phyloP scores from a whole-genome alignment of 495 filamentous ascomycete genomes.

The Penicillium diatomitis region DNA sequence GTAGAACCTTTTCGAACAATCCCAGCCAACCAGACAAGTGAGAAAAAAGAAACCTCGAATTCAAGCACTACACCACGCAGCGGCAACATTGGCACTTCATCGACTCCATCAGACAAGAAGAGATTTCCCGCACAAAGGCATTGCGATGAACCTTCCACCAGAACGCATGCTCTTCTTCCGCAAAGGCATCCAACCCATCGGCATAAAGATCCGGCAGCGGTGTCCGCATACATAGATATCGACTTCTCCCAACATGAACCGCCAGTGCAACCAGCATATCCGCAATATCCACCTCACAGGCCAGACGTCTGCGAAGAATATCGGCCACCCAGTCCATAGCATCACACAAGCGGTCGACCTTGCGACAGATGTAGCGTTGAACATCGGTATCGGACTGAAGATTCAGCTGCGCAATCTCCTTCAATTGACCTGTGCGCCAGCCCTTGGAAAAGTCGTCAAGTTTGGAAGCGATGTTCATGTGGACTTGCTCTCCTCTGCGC shows the following conservation, averaged over 20 bases:
- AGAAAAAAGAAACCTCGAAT: too few relatives aligned
- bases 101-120: background rate
- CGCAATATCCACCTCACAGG: background rate
- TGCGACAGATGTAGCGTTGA: background rate
- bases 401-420: background rate
- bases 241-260: background rate
- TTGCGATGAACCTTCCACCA: background rate
- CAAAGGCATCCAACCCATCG: background rate
- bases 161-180: background rate
- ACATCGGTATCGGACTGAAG: background rate
- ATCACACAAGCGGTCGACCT: background rate
- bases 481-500: background rate
- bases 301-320: background rate
- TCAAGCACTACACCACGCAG: background rate
- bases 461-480: background rate
- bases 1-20: too few relatives aligned
- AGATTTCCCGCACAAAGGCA: background rate
- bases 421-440: background rate
- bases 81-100: background rate
- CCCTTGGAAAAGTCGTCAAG: background rate
- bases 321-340: background rate
- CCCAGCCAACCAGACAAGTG: too few relatives aligned
- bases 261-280: background rate
- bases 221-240: background rate
- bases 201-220: background rate